phyloP scores from a whole-genome alignment of 139 green algal species.

The Micractinium sp. region DNA sequence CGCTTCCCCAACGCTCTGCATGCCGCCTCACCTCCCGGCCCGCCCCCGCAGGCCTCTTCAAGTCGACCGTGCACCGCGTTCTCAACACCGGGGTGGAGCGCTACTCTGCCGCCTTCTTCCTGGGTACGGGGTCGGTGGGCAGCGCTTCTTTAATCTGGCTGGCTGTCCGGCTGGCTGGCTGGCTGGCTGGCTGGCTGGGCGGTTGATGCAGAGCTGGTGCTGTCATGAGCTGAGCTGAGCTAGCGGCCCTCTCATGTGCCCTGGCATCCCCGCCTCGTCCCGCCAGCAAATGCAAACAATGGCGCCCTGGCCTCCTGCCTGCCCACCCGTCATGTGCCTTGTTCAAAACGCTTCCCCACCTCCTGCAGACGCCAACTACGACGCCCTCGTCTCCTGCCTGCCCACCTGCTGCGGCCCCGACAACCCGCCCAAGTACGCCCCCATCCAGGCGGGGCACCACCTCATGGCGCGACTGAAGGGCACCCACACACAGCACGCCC shows the following conservation, averaged over 20 bases:
- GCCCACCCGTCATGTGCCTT: background rate
- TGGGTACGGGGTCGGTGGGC: conserved; percentile 13
- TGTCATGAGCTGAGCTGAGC: background rate
- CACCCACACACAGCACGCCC: background rate
- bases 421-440: background rate
- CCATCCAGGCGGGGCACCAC: background rate
- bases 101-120: conserved; percentile 87
- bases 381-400: background rate
- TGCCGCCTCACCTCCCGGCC: too few species aligned
- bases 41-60: conserved; percentile 70
- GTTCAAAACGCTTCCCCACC: background rate
- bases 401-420: background rate
- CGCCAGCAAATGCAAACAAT: too few species aligned
- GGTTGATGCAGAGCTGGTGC: background rate
- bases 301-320: too few species aligned
- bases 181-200: background rate
- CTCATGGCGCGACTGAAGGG: background rate
- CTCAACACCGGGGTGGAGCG: conserved; percentile 71
- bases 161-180: background rate
- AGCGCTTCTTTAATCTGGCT: too few species aligned
- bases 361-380: background rate
- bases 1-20: too few species aligned
- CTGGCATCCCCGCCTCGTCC: too few species aligned
- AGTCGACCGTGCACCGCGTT: conserved; percentile 85
- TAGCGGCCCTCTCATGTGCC: too few species aligned